Conservation (phyloP, 2,329 filamentous ascomycete species). For the Sporothrix euskadiensis region DNA sequence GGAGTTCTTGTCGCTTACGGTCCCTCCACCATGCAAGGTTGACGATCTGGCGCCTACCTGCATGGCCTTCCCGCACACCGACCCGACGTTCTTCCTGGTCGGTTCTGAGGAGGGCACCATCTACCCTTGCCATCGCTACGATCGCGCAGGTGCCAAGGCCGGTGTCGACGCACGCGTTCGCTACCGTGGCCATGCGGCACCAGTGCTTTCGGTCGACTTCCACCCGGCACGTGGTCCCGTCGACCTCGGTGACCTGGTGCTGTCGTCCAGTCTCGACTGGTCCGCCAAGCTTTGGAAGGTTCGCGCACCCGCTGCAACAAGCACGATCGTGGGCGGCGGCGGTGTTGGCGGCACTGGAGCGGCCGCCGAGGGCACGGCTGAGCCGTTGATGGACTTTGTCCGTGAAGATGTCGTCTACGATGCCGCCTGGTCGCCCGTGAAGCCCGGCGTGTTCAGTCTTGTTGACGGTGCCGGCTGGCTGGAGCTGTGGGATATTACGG, state of each 20-base stretch:
- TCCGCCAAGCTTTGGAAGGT: slow-evolving; percentile 97
- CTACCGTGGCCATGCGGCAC: slow-evolving; percentile 87
- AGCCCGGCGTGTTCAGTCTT: slow-evolving; percentile 89
- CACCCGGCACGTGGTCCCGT: slow-evolving; percentile 90
- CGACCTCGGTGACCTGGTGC: slow-evolving; percentile 88
- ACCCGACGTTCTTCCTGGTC: slow-evolving; percentile 96
- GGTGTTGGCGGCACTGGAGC: slow-evolving; percentile 35
- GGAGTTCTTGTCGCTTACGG: slow-evolving; percentile 84
- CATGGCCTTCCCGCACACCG: slow-evolving; percentile 90
- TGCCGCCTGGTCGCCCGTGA: slow-evolving; percentile 89
- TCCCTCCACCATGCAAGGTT: slow-evolving; percentile 81
- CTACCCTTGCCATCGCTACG: slow-evolving; percentile 94
- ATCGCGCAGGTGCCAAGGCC: slow-evolving; percentile 94
- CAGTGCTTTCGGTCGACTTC: slow-evolving; percentile 95
- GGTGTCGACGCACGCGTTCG: slow-evolving; percentile 86
- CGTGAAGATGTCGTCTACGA: slow-evolving; percentile 97
- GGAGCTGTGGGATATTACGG: slow-evolving; percentile 92
- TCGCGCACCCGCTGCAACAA: slow-evolving; percentile 73
- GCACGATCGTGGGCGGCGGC: slow-evolving; percentile 51
- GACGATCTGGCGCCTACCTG: slow-evolving; percentile 95
- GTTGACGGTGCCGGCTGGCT: slow-evolving; percentile 91
- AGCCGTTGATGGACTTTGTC: slow-evolving; percentile 83
- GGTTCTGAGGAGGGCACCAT: slow-evolving; percentile 96
- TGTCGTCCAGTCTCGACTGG: slow-evolving; percentile 94
- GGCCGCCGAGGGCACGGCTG: slow-evolving; percentile 53